A percentile compares a stretch with the other conserved stretches of the same genome.
These are phyloP conservation scores for Cladosporium sp. DNA, from an alignment of 2,329 filamentous ascomycete genomes.

Conservation along the genomic window DNA sequence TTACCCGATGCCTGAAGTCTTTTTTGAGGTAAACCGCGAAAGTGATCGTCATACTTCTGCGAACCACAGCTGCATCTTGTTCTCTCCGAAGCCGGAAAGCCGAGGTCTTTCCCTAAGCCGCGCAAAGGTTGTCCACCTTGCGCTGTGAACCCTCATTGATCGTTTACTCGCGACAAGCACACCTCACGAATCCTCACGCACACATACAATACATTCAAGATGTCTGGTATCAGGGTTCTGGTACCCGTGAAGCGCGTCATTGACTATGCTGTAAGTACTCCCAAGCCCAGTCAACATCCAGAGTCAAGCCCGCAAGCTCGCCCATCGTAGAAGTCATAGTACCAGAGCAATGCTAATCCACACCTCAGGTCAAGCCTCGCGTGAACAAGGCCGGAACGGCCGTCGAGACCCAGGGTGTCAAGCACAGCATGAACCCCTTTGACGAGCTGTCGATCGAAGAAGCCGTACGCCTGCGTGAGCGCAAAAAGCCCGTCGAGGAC, in stretches of 20 bases:
- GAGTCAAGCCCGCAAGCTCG: not conserved
- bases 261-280: slow-evolving; percentile 50
- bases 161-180: not conserved
- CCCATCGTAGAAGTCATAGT: slow-evolving; percentile 2
- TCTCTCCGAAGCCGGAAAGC: not conserved
- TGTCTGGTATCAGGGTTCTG: slow-evolving; percentile 49
- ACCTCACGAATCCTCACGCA: not conserved
- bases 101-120: not conserved
- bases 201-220: slow-evolving; percentile 18
- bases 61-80: not conserved
- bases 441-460: slow-evolving; percentile 98
- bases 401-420: slow-evolving; percentile 87
- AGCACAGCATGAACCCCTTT: slow-evolving; percentile 98
- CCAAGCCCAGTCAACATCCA: not conserved
- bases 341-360: slow-evolving; percentile 1
- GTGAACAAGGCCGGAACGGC: slow-evolving; percentile 72
- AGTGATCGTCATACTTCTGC: too few relatives aligned
- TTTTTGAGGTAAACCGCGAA: too few relatives aligned
- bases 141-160: not conserved
- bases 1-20: too few relatives aligned
- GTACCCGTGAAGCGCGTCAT: slow-evolving; percentile 55
- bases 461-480: slow-evolving; percentile 88
- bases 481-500: slow-evolving; percentile 72
- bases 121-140: not conserved
- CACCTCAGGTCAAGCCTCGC: slow-evolving; percentile 59